Conservation (phyloP, 2,329 filamentous ascomycete species). For the Aspergillus quadricinctus region DNA sequence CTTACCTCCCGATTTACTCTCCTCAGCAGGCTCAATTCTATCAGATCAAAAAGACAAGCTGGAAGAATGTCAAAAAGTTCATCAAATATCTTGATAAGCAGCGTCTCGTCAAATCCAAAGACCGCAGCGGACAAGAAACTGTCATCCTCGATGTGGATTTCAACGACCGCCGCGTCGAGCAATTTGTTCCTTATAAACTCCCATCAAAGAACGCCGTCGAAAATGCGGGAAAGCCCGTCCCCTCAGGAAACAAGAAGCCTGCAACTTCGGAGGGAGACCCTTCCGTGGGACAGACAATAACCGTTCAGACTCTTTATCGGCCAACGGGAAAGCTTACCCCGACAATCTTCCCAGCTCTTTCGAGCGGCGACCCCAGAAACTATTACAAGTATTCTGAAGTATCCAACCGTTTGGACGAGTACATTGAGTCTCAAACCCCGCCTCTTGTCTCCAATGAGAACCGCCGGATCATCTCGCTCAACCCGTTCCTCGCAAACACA, state of each 20-base stretch:
- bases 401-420: slow-evolving; percentile 53
- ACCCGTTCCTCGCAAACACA: slow-evolving; percentile 59
- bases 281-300: slow-evolving; percentile 40
- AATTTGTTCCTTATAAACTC: slow-evolving; percentile 60
- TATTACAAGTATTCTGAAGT: slow-evolving; percentile 60
- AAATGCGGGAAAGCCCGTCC: slow-evolving; percentile 32
- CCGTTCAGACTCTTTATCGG: slow-evolving; percentile 51
- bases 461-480: slow-evolving; percentile 57
- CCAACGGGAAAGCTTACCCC: slow-evolving; percentile 56
- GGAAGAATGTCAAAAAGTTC: slow-evolving; percentile 67
- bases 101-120: slow-evolving; percentile 60
- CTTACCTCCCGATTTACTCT: slow-evolving; percentile 58
- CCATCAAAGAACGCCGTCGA: slow-evolving; percentile 53
- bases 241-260: slow-evolving; percentile 26
- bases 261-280: slow-evolving; percentile 33
- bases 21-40: slow-evolving; percentile 53
- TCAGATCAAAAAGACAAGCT: slow-evolving; percentile 66
- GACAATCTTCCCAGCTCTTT: slow-evolving; percentile 46
- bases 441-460: slow-evolving; percentile 54
- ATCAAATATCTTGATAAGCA: slow-evolving; percentile 64
- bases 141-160: slow-evolving; percentile 64
- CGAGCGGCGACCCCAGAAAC: slow-evolving; percentile 47
- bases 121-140: slow-evolving; percentile 60
- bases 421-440: slow-evolving; percentile 52
- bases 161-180: slow-evolving; percentile 48